Evolutionary conservation across 2,329 filamentous ascomycete species (phyloP).

Genomic region (Didymosphaeria variabile): DNA sequence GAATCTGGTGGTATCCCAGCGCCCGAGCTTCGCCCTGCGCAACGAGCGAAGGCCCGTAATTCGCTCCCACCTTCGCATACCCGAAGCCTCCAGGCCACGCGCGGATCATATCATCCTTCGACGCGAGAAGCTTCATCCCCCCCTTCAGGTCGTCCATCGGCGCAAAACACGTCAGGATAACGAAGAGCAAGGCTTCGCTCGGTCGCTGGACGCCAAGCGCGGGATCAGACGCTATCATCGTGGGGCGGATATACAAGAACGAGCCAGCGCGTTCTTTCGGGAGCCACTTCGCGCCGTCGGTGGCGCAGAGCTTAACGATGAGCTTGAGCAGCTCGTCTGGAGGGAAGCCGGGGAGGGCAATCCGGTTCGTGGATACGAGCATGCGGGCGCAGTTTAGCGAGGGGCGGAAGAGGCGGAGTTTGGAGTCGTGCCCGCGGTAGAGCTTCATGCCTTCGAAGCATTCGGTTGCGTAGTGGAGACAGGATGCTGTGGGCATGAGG

Average conservation of each 20-base stretch:
- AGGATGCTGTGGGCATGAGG: slow-evolving; percentile 81
- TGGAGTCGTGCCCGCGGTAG: slow-evolving; percentile 73
- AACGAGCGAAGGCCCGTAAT: slow-evolving; percentile 86
- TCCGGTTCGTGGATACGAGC: slow-evolving; percentile 64
- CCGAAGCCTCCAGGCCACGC: slow-evolving; percentile 95
- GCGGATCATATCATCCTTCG: slow-evolving; percentile 81
- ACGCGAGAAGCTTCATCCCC: slow-evolving; percentile 76
- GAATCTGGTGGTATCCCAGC: slow-evolving; percentile 83
- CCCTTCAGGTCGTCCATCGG: slow-evolving; percentile 50
- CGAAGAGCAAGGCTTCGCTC: slow-evolving; percentile 85
- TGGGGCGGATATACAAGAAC: slow-evolving; percentile 87
- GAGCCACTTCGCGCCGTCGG: slow-evolving; percentile 82
- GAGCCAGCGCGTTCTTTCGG: slow-evolving; percentile 72
- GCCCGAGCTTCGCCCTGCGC: slow-evolving; percentile 78
- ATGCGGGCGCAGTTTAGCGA: slow-evolving; percentile 75
- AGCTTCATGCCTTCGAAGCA: slow-evolving; percentile 90
- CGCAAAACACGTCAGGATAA: slow-evolving; percentile 68
- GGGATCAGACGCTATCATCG: slow-evolving; percentile 82
- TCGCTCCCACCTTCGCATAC: slow-evolving; percentile 90
- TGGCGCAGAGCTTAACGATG: slow-evolving; percentile 73
- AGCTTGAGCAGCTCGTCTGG: slow-evolving; percentile 77
- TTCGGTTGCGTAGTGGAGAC: slow-evolving; percentile 88
- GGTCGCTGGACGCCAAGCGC: slow-evolving; percentile 84
- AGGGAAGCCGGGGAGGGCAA: slow-evolving; percentile 78
- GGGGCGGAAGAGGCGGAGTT: slow-evolving; percentile 80